These are phyloP conservation scores for Passiflora organensis DNA, from an alignment of 345 rosid genomes.

Conservation along the genomic window DNA sequence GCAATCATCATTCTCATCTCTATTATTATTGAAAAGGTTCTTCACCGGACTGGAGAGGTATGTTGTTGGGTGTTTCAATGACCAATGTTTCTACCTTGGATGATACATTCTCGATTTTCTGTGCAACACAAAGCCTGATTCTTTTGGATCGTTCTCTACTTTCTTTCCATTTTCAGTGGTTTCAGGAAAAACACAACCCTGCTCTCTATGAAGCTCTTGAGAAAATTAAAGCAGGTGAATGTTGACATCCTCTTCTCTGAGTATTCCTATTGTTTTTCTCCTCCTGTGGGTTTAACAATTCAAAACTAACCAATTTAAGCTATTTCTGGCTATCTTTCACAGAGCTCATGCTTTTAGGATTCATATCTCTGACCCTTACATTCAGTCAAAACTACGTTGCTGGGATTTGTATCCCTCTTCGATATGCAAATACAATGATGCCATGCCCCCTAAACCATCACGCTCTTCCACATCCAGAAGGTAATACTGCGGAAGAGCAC, in stretches of 20 bases:
- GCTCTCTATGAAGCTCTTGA: slow-evolving; percentile 80
- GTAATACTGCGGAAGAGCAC: slow-evolving; percentile 10
- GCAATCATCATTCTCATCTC: slow-evolving; percentile 63
- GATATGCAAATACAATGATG: slow-evolving; percentile 62
- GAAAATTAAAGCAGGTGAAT: slow-evolving; percentile 71
- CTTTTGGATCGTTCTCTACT: not conserved
- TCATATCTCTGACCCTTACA: slow-evolving; percentile 76
- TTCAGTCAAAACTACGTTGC: slow-evolving; percentile 78
- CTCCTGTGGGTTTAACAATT: not conserved
- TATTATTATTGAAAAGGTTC: slow-evolving; percentile 53
- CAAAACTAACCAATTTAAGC: no score
- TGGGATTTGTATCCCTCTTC: slow-evolving; percentile 48
- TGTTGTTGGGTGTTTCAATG: not conserved
- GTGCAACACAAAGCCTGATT: not conserved
- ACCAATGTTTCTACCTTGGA: not conserved
- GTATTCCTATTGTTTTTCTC: not conserved
- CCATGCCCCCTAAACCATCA: slow-evolving; percentile 52
- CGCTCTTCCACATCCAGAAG: not conserved
- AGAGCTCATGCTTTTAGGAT: slow-evolving; percentile 96
- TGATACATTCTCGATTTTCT: not conserved
- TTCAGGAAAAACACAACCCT: slow-evolving; percentile 42
- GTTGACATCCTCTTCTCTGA: not conserved
- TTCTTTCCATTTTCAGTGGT: slow-evolving; percentile 32
- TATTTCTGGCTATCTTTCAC: slow-evolving; percentile 12
- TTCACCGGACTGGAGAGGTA: slow-evolving; percentile 60